phyloP scores from a whole-genome alignment of 2,329 filamentous ascomycete genomes.

The Botrytis tulipae region DNA sequence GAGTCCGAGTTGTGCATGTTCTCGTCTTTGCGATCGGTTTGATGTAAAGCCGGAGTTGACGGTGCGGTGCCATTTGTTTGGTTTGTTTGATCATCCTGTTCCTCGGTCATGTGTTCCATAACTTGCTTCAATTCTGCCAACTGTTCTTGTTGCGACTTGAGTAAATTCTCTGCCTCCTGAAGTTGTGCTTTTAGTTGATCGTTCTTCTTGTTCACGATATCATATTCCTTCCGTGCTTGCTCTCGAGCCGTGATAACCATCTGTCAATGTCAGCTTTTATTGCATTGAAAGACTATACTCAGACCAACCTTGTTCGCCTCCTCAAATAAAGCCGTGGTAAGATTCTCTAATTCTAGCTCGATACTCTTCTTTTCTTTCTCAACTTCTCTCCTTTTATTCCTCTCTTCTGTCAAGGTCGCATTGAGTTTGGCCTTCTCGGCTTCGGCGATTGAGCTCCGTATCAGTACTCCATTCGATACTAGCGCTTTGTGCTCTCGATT shows the following conservation, averaged over 20 bases:
- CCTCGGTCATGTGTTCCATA: slow-evolving; percentile 79
- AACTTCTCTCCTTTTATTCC: slow-evolving; percentile 58
- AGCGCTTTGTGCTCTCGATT: slow-evolving; percentile 64
- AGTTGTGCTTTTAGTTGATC: slow-evolving; percentile 85
- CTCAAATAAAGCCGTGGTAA: slow-evolving; percentile 93
- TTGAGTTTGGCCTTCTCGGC: slow-evolving; percentile 63
- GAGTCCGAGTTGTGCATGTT: slow-evolving; percentile 41
- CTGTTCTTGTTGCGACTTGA: slow-evolving; percentile 91
- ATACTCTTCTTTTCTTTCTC: slow-evolving; percentile 85
- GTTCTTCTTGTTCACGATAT: slow-evolving; percentile 77
- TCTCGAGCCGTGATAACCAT: slow-evolving; percentile 94
- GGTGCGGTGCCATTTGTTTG: slow-evolving; percentile 64
- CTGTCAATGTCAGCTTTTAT: slow-evolving; percentile 66
- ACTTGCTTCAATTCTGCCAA: slow-evolving; percentile 86
- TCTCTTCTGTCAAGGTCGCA: slow-evolving; percentile 62
- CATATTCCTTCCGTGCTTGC: slow-evolving; percentile 81
- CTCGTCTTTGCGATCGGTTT: slow-evolving; percentile 59
- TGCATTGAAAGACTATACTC: background rate
- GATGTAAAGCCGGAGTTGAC: slow-evolving; percentile 74
- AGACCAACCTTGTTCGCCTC: slow-evolving; percentile 78
- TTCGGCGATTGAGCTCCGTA: slow-evolving; percentile 73
- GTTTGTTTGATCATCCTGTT: slow-evolving; percentile 69
- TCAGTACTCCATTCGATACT: slow-evolving; percentile 70
- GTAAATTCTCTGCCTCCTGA: slow-evolving; percentile 78
- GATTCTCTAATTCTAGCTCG: slow-evolving; percentile 84